Base-by-base conservation (phyloP, 768 basidiomycete genomes). In the Mycena polygramma region DNA sequence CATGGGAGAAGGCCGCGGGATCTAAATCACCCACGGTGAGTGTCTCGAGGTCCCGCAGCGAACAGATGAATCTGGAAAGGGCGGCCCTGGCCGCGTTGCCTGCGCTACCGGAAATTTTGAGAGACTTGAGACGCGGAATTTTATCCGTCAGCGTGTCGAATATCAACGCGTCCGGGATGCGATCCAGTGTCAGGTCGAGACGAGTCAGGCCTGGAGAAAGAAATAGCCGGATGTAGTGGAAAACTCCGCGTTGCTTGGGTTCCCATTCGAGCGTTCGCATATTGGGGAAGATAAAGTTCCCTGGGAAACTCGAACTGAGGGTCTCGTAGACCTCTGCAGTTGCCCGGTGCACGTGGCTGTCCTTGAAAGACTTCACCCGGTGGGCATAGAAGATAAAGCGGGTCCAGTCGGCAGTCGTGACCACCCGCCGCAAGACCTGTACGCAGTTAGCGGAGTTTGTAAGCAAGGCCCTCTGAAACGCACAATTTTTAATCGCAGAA, bases 291-390 rank as follows among this genome's bases (percentile, higher is more conserved):
- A 66, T 43, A 17, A 2, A 36, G 2, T 36, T 10, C 15, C 53
- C 48, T 7, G 65, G 65, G 10, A 59, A 66, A 35, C 20, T n/a
- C 0, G 10, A 11, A 45, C 13, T 20, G 20, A 66, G 48, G 49
- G 26, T 66, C 26, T 66, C 57, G 13, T 58, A 66, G 22, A 58
- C 64, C 14, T 66, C 48, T 22, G 22, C 13, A 20, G 22, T 39
- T 8, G 39, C 19, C 22, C 57, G 41, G 5, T 0, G 11, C 13
- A 4, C 24, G 8, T 55, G n/a, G 19, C 45, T 3, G 11, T 64
- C 63, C 41, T 17, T 24, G 20, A 63, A 63, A 24, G 37, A 53
- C 19, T 53, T 63, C n/a, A 63, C 62, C 17, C 62, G 62, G 13
- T 20, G 51, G 13, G 51, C 41, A 43, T 54, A 63, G 15, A 54